Evolutionary conservation across 768 basidiomycete genomes (phyloP).

Genomic region (Cystobasidium tubakii): DNA sequence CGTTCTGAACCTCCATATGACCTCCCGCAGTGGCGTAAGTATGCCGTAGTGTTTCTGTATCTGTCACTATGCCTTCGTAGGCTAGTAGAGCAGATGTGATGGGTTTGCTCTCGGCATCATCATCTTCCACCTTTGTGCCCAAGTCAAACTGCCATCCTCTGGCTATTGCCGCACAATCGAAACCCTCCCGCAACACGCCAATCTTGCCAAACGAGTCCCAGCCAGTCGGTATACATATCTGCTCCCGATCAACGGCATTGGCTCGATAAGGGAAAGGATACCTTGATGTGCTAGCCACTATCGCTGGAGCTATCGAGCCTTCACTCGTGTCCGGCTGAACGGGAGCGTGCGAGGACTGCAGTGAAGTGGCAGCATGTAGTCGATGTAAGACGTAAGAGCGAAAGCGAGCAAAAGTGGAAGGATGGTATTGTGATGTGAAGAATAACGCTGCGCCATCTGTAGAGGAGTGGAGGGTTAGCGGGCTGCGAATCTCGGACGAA

Average conservation of each 20-base stretch:
- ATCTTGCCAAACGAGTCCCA: conserved; percentile 99
- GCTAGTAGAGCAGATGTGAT: background rate
- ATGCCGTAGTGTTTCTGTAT: background rate
- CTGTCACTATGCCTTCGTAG: background rate
- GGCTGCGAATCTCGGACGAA: too few relatives aligned
- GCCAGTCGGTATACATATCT: conserved; percentile 82
- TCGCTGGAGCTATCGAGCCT: conserved; percentile 49
- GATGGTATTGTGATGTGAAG: conserved; percentile 72
- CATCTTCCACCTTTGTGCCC: background rate
- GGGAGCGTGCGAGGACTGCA: conserved; percentile 52
- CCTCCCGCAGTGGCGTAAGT: background rate
- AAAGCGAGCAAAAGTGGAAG: conserved; percentile 66
- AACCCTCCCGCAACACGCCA: conserved; percentile 77
- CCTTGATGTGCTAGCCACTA: conserved; percentile 59
- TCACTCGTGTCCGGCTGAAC: conserved; percentile 47
- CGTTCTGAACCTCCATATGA: conserved; percentile 62
- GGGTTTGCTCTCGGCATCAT: background rate
- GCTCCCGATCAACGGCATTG: conserved; percentile 87
- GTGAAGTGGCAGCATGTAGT: conserved; percentile 38
- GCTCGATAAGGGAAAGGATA: conserved; percentile 80
- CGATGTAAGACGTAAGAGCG: conserved; percentile 77
- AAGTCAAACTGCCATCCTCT: conserved; percentile 1
- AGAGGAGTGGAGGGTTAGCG: background rate
- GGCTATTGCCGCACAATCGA: conserved; percentile 54
- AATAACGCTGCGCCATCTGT: conserved; percentile 86